Evolutionary conservation across 768 basidiomycete genomes (phyloP).

Genomic region (Kondoa subrosea): DNA sequence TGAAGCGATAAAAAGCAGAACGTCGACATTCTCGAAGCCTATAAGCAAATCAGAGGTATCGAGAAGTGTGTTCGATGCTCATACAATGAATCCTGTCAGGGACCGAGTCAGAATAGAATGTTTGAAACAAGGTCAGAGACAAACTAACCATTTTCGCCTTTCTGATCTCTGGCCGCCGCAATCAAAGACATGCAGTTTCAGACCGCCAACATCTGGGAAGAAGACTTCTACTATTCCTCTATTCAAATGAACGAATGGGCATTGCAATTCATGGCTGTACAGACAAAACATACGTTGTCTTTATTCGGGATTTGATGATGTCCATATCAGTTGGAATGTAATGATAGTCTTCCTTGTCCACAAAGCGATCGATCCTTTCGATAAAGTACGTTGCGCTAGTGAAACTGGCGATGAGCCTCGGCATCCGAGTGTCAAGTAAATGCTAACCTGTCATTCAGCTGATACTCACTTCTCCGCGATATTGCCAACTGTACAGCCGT

Average conservation of each 20-base stretch:
- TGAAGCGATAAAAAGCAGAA: slow-evolving; percentile 16
- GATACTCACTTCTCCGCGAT: not conserved
- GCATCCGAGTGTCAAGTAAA: not conserved
- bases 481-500: not conserved
- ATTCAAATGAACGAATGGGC: not conserved
- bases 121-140: slow-evolving; percentile 6
- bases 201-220: slow-evolving; percentile 8
- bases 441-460: not conserved
- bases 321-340: slow-evolving; percentile 36
- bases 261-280: not conserved
- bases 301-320: slow-evolving; percentile 58
- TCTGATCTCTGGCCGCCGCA: slow-evolving; percentile 78
- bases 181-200: slow-evolving; percentile 65
- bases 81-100: not conserved
- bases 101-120: not conserved
- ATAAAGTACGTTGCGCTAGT: slow-evolving; percentile 12
- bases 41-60: not conserved
- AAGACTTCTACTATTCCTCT: not conserved
- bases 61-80: not conserved
- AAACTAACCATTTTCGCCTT: slow-evolving; percentile 60
- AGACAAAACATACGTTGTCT: not conserved
- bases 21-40: slow-evolving; percentile 11
- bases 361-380: slow-evolving; percentile 12
- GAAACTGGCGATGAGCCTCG: not conserved
- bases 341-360: not conserved